Percentiles rank a stretch among this genome's conserved stretches.
Conservation (phyloP, 805 yeast species). For the Kregervanrija fluxuum region DNA sequence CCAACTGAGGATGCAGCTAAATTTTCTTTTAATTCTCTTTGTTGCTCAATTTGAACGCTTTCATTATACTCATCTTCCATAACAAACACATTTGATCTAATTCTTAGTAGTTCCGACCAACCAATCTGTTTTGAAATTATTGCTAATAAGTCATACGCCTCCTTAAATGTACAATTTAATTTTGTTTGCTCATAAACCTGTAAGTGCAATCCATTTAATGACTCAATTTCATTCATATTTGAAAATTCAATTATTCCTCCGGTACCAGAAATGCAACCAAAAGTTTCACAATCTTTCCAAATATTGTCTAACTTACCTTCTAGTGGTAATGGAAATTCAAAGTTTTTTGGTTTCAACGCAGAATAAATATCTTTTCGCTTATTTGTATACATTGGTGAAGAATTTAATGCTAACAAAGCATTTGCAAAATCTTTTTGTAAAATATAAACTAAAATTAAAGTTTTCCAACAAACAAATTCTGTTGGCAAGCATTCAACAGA, state of each 20-base stretch:
- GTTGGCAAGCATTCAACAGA: conserved; percentile 67
- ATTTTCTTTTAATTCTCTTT: conserved; percentile 11
- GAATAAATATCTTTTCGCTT: conserved; percentile 38
- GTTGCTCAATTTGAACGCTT: conserved; percentile 12
- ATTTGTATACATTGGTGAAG: conserved; percentile 61
- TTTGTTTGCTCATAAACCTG: conserved; percentile 43
- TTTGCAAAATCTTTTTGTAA: conserved; percentile 44
- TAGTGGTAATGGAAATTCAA: conserved; percentile 42
- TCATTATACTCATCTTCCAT: conserved; percentile 65
- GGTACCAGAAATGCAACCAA: conserved; percentile 28
- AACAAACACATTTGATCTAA: conserved; percentile 67
- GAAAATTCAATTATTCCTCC: conserved; percentile 30
- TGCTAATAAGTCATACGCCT: conserved; percentile 66
- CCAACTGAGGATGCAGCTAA: conserved; percentile 4
- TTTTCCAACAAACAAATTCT: conserved; percentile 69
- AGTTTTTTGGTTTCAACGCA: conserved; percentile 36
- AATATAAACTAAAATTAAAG: conserved; percentile 53
- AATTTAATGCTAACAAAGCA: conserved; percentile 64
- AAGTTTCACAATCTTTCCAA: conserved; percentile 34
- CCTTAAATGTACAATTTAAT: conserved; percentile 45
- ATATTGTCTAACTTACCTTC: conserved; percentile 46
- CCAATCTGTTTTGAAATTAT: conserved; percentile 62
- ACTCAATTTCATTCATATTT: conserved; percentile 28
- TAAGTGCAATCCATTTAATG: conserved; percentile 40
- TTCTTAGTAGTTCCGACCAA: conserved; percentile 69